Base-by-base conservation (phyloP, 805 yeast species). In the Hyphopichia homilentoma region DNA sequence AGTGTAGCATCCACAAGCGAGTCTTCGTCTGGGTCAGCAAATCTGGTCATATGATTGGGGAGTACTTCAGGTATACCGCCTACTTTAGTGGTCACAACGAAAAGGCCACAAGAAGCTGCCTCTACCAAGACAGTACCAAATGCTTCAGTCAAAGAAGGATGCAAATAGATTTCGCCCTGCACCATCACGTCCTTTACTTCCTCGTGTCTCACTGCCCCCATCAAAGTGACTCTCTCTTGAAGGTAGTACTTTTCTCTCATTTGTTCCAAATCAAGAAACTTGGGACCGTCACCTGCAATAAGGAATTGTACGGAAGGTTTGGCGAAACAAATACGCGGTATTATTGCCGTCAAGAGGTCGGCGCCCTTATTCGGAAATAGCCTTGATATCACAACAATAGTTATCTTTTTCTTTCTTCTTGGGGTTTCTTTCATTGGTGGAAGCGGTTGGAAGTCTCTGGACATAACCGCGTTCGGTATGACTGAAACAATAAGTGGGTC, bases 31-130 rank as follows among this genome's bases (percentile, higher is more conserved):
- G 97, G 95, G 11, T 79, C 72, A 0, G 97, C 89, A 57, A 84
- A 93, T 1, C 83, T 82, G 1, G 95, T 88, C 97, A 93, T 93
- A 48, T 88, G 84, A 16, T 72, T 70, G 0, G 98, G 99, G 23
- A 93, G 59, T 4, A 93, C 97, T 52, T 93, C 99, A 0, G 97
- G 97, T 24, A 93, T 89, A 4, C 98, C 99, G 8, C 99, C 99
- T 0, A 93, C 98, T 36, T 79, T 78, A 0, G 99, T 93, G 0
- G 97, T 88, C 0, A 93, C 98, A 2, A 93, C 96, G 13, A 85
- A 68, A 22, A 93, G 57, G 0, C 97, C 97, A 65, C 97, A 93
- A 1, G 95, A 83, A 0, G 97, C 98, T 0, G 99, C 99, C 54
- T 93, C 99, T 0, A 93, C 96, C 7, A 93, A 62, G 0, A 87